phyloP scores from a whole-genome alignment of 257 asterid genomes.

The Datura wrightii region DNA sequence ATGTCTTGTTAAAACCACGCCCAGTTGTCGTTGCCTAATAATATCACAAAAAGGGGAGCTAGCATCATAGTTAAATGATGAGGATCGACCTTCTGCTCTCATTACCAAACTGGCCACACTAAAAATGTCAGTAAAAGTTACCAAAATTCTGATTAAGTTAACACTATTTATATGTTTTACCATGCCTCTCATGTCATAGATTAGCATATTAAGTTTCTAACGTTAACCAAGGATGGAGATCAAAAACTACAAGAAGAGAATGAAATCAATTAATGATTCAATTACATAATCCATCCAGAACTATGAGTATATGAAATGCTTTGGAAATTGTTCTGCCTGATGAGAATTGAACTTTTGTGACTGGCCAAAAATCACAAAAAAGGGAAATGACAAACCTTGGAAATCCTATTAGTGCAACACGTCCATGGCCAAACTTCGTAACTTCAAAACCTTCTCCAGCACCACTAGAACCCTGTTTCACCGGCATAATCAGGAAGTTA shows the following conservation, averaged over 20 bases:
- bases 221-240: neutral
- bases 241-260: neutral
- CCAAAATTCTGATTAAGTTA: neutral
- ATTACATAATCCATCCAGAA: conserved; percentile 7
- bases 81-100: neutral
- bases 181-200: neutral
- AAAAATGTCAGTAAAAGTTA: neutral
- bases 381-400: conserved; percentile 73
- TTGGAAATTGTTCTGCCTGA: neutral
- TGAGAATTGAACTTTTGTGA: neutral
- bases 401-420: conserved; percentile 96
- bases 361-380: neutral
- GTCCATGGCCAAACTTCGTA: conserved; percentile 96
- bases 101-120: neutral
- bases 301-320: neutral
- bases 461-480: conserved; percentile 88
- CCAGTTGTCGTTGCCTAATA: neutral
- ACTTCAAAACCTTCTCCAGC: conserved; percentile 99
- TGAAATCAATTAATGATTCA: neutral
- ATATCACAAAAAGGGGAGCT: neutral
- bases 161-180: conserved; percentile 11
- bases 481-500: conserved; percentile 6
- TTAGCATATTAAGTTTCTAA: neutral
- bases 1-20: neutral
- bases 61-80: neutral